Base-by-base conservation (phyloP, 2,329 filamentous ascomycete species). In the Colletotrichum karsti region DNA sequence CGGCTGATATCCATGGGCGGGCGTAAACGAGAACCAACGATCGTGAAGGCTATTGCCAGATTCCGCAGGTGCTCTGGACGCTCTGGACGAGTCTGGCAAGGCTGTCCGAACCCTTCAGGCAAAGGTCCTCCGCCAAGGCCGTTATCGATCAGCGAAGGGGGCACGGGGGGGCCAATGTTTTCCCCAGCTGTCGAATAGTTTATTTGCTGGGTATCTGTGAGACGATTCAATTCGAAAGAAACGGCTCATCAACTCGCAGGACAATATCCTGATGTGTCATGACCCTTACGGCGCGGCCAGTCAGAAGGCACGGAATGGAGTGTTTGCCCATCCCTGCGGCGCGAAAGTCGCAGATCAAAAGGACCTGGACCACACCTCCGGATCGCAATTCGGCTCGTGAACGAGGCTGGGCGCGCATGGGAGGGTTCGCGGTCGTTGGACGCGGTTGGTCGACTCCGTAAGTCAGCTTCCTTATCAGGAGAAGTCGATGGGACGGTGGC, bases 201-300 rank as follows among this genome's bases (percentile, higher is more conserved):
- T 65, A 65, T 65, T 65, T 61, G 37, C 56, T 65, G 62, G 62
- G 56, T 60, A 61, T 61, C 46, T 61, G 56, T 46, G 39, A 61
- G 63, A 13, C 30, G 30, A 48, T 39, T 61, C 20, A 22, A 41
- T 15, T 50, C 51, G 13, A 13, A 41, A 28, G 13, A 42, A 50
- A 7, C 13, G 1, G 35, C 37, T 39, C 39, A 44, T 54, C n/a
- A 15, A 48, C 54, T 46, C 30, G 56, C 30, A 46, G 26, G 24
- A 12, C 44, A 37, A 18, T n/a, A 7, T 8, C 28, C 28, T 22
- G 37, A 61, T 65, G 56, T 65, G 63, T 61, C 63, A 61, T 24
- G 37, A 28, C 13, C 18, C 20, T 48, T 12, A 30, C 15, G 46
- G 26, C 6, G 30, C 28, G 4, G 28, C 28, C 28, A 65, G 20